Percentiles rank a stretch among this genome's conserved stretches.
These are phyloP conservation scores for Globisporangium alternatum DNA, from an alignment of 352 stramenopile species.

Conservation along the genomic window DNA sequence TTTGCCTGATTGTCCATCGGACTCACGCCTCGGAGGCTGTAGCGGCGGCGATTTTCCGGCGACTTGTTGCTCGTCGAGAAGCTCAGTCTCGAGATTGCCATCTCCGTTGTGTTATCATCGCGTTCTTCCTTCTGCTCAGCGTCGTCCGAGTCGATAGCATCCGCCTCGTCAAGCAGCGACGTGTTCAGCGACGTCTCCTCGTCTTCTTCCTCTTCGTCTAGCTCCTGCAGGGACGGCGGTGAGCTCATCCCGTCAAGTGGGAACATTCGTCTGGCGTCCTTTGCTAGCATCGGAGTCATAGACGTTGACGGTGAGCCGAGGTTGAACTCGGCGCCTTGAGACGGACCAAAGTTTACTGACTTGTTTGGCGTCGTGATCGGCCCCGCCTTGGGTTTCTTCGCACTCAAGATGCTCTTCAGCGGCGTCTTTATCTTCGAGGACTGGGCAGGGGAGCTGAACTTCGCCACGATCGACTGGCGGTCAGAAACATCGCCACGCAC, in stretches of 20 bases:
- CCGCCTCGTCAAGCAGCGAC: slow-evolving; percentile 75
- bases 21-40: slow-evolving; percentile 72
- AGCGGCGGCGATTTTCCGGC: slow-evolving; percentile 38
- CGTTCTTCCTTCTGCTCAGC: slow-evolving; percentile 23
- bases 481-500: not conserved
- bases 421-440: slow-evolving; percentile 35
- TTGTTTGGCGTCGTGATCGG: slow-evolving; percentile 70
- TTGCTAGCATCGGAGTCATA: slow-evolving; percentile 78
- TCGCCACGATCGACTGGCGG: slow-evolving; percentile 12
- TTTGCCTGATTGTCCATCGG: slow-evolving; percentile 76
- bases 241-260: slow-evolving; percentile 41
- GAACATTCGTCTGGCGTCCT: slow-evolving; percentile 61
- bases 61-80: slow-evolving; percentile 23
- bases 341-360: slow-evolving; percentile 80
- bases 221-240: slow-evolving; percentile 16
- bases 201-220: slow-evolving; percentile 62
- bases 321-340: slow-evolving; percentile 79
- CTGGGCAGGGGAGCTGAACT: slow-evolving; percentile 16
- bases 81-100: slow-evolving; percentile 26
- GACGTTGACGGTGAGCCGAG: slow-evolving; percentile 77
- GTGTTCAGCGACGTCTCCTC: slow-evolving; percentile 83
- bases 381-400: slow-evolving; percentile 43
- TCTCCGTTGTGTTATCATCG: slow-evolving; percentile 9
- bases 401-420: slow-evolving; percentile 76
- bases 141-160: slow-evolving; percentile 51